These are phyloP conservation scores for Thermoascus crustaceus DNA, from an alignment of 2,329 filamentous ascomycete species.

Conservation along the genomic window DNA sequence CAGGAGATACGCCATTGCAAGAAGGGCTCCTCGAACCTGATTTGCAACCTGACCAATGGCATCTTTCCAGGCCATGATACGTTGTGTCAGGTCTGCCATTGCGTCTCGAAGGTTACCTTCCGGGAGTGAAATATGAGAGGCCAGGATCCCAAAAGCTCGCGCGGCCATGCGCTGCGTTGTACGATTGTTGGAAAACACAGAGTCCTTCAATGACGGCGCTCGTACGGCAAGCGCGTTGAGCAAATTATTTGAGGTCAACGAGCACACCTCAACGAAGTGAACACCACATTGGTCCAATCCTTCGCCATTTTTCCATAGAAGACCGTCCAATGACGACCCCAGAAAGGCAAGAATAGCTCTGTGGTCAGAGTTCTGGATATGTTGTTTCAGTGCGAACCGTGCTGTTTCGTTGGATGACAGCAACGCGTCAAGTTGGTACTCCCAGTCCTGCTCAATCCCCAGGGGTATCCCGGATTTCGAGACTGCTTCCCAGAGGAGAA, in stretches of 20 bases:
- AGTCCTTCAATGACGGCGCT: conserved; percentile 47
- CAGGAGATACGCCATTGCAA: conserved; percentile 50
- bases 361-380: conserved; percentile 26
- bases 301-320: conserved; percentile 31
- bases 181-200: conserved; percentile 64
- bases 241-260: conserved; percentile 46
- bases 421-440: conserved; percentile 64
- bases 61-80: conserved; percentile 45
- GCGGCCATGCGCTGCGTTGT: conserved; percentile 59
- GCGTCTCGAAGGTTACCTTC: conserved; percentile 35
- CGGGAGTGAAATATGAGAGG: conserved; percentile 50
- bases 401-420: conserved; percentile 62
- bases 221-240: conserved; percentile 44
- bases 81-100: conserved; percentile 40
- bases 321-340: conserved; percentile 37
- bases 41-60: conserved; percentile 54
- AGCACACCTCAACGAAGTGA: conserved; percentile 47
- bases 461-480: conserved; percentile 35
- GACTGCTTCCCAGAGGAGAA: conserved; percentile 53
- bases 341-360: conserved; percentile 36
- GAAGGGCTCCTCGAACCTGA: conserved; percentile 52
- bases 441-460: conserved; percentile 72
- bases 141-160: conserved; percentile 66
- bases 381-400: conserved; percentile 44
- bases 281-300: conserved; percentile 39